Base-by-base conservation (phyloP, 257 asterid genomes). In the Marsdenia floribunda region DNA sequence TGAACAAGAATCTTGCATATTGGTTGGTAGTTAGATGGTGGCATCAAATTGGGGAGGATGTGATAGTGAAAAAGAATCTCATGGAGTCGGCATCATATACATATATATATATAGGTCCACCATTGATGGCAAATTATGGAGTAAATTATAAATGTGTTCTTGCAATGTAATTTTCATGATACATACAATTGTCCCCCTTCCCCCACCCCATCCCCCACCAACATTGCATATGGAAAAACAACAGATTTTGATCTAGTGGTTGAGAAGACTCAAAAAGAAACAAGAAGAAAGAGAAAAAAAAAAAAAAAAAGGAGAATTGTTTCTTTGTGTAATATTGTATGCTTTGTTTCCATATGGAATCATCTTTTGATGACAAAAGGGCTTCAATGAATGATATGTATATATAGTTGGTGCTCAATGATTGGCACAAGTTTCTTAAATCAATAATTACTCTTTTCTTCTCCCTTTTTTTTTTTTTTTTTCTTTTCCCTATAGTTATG, bases 1-100 rank as follows among this genome's bases (percentile, higher is more conserved):
- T 50, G 13, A 26, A 38, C 46, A 44, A 26, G 40, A 50, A 52
- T 71, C 26, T 71, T 71, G 35, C 47, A 71, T 29, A 50, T 50
- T 71, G 44, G 64, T 71, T 71, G 63, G 64, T 50, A 71, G 74
- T 71, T 71, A 29, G 58, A 15, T 50, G 74, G 40, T 70, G 74
- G 74, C 74, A 71, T 26, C 74, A 71, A 55, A 71, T 50, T 24
- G 24, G 74, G 60, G 63, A 42, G 74, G 33, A 38, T 18, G 63
- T 52, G 74, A 71, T 44, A 6, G 63, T 50, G 74, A 55, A 70
- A 70, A 49, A 50, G 74, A 71, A 71, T 71, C 63, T 71, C 47
- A 55, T 55, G 35, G 74, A 52, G 60, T 50, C 74, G 14, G 46
- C 22, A 50, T 71, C 64, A 70, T 50, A 50, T 50, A 50, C 10